phyloP scores from a whole-genome alignment of 2,329 filamentous ascomycete genomes.

The Thielaviopsis punctulata region DNA sequence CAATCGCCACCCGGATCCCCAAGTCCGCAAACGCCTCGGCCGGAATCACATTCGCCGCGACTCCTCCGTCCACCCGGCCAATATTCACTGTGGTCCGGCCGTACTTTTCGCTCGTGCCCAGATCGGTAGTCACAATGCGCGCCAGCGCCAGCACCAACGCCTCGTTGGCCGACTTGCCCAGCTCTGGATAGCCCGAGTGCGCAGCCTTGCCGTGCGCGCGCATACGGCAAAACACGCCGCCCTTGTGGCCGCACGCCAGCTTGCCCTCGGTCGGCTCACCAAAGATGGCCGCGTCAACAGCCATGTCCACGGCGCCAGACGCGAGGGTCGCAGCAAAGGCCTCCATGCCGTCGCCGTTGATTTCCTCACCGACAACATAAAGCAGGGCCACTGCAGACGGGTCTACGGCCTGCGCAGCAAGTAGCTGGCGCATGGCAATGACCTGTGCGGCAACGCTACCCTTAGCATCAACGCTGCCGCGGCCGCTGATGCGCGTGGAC shows the following conservation, averaged over 20 bases:
- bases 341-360: constrained; percentile 63
- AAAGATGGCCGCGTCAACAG: constrained; percentile 57
- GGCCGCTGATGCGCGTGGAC: constrained; percentile 43
- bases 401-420: constrained; percentile 23
- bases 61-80: constrained; percentile 59
- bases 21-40: constrained; percentile 52
- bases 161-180: constrained; percentile 73
- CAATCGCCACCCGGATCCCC: constrained; percentile 59
- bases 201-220: constrained; percentile 56
- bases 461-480: constrained; percentile 60
- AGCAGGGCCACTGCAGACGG: constrained; percentile 39
- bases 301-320: constrained; percentile 12
- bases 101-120: constrained; percentile 61
- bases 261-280: constrained; percentile 85
- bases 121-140: constrained; percentile 46
- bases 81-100: constrained; percentile 85
- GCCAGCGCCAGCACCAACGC: constrained; percentile 58
- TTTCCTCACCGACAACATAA: constrained; percentile 72
- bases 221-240: constrained; percentile 52
- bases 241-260: constrained; percentile 84
- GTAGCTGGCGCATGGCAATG: constrained; percentile 42
- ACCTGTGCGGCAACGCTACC: constrained; percentile 57
- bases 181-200: constrained; percentile 84
- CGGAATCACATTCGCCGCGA: constrained; percentile 78
- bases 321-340: constrained; percentile 26